phyloP scores from a whole-genome alignment of 768 basidiomycete species.

The Pleurotus djamor region DNA sequence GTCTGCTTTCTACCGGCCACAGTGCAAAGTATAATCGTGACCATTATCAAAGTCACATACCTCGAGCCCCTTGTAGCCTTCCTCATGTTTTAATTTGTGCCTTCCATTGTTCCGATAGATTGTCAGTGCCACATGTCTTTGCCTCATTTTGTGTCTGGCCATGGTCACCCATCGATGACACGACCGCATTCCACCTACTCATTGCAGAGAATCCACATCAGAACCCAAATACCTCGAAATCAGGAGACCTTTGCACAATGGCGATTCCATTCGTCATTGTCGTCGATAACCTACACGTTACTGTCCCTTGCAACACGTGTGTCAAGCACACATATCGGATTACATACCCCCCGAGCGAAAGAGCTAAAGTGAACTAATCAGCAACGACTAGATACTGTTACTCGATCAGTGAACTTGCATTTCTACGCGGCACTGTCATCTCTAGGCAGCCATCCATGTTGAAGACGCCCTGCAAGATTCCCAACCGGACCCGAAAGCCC shows the following conservation, averaged over 20 bases:
- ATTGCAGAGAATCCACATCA: neutral
- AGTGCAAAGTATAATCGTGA: too few species aligned
- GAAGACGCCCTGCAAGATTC: conserved; percentile 82
- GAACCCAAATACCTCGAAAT: too few species aligned
- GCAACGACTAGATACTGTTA: too few species aligned
- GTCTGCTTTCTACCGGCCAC: neutral
- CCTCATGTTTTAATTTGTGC: neutral
- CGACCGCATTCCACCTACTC: neutral
- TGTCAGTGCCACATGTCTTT: neutral
- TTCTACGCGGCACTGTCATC: neutral
- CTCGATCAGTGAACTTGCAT: too few species aligned
- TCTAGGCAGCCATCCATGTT: conserved; percentile 56
- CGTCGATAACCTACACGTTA: too few species aligned
- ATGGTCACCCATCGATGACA: neutral
- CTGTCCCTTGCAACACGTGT: too few species aligned
- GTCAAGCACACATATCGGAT: neutral
- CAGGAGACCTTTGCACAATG: too few species aligned
- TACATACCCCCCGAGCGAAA: neutral
- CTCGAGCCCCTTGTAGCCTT: too few species aligned
- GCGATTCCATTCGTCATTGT: too few species aligned
- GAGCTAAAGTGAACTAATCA: too few species aligned
- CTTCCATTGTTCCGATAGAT: neutral
- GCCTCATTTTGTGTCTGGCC: neutral
- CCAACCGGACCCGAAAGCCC: conserved; percentile 91
- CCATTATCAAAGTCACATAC: too few species aligned